A percentile compares a stretch with the other conserved stretches of the same genome.
These are phyloP conservation scores for Carex myosuroides DNA, from an alignment of 176 grass and related monocot genomes.

Conservation along the genomic window DNA sequence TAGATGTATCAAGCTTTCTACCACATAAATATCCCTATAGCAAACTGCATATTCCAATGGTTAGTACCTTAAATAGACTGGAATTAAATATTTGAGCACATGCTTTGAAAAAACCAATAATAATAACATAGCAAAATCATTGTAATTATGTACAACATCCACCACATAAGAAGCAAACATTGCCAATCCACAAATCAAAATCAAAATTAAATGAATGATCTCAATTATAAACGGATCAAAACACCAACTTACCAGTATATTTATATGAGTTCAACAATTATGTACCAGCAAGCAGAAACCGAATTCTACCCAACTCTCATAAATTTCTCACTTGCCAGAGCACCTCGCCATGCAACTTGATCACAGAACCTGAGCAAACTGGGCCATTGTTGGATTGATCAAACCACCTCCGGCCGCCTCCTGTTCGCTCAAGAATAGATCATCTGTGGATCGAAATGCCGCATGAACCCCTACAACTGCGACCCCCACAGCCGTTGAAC, in stretches of 20 bases:
- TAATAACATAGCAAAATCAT: neutral
- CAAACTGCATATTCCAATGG: neutral
- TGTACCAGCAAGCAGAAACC: conserved; percentile 8
- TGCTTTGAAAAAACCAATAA: neutral
- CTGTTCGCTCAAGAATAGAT: conserved; percentile 77
- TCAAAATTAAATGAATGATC: neutral
- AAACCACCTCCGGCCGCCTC: conserved; percentile 62
- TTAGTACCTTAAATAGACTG: neutral
- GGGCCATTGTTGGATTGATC: conserved; percentile 18
- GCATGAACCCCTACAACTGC: conserved; percentile 49
- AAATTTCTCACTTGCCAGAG: neutral
- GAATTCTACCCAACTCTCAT: neutral
- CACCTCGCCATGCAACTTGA: neutral
- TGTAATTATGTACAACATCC: conserved; percentile 7
- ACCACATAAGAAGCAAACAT: neutral
- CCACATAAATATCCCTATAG: neutral
- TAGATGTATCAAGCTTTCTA: neutral
- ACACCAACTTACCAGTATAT: neutral
- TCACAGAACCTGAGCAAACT: conserved; percentile 45
- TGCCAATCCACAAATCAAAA: neutral
- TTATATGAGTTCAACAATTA: neutral
- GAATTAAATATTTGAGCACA: neutral
- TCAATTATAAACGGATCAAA: neutral
- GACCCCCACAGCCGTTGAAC: conserved; percentile 36
- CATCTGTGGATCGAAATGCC: conserved; percentile 59